Conservation (phyloP, 2,329 filamentous ascomycete species). For the Pseudogymnoascus sp. region DNA sequence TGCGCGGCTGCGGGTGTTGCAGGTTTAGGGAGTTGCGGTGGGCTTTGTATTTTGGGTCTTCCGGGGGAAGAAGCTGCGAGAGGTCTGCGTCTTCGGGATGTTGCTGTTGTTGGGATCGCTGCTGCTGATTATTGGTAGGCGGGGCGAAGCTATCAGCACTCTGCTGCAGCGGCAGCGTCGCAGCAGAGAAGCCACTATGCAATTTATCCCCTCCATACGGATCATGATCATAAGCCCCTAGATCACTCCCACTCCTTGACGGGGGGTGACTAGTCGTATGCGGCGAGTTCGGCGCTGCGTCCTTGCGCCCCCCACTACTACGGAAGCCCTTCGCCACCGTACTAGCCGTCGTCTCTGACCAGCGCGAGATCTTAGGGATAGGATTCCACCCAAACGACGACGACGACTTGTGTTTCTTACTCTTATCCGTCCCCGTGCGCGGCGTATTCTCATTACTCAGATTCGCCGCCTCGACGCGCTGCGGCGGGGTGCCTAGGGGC, state of each 20-base stretch:
- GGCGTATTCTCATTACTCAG: slow-evolving; percentile 76
- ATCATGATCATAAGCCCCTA: slow-evolving; percentile 60
- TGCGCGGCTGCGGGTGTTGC: slow-evolving; percentile 71
- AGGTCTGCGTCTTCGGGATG: slow-evolving; percentile 21
- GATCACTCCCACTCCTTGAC: slow-evolving; percentile 74
- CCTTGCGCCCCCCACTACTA: slow-evolving; percentile 48
- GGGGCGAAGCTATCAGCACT: slow-evolving; percentile 14
- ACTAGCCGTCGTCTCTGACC: slow-evolving; percentile 93
- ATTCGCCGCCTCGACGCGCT: slow-evolving; percentile 34
- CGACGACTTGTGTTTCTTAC: slow-evolving; percentile 82
- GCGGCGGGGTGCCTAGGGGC: slow-evolving; percentile 53
- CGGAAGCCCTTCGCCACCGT: slow-evolving; percentile 75
- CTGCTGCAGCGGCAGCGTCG: not conserved
- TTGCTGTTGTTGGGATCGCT: slow-evolving; percentile 14
- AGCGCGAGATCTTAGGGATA: slow-evolving; percentile 88
- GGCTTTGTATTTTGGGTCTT: slow-evolving; percentile 74
- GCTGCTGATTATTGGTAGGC: slow-evolving; percentile 21
- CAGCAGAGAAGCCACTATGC: slow-evolving; percentile 48
- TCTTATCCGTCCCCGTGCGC: slow-evolving; percentile 57
- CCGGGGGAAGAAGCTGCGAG: slow-evolving; percentile 30
- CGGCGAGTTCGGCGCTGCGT: not conserved
- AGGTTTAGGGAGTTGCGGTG: slow-evolving; percentile 75
- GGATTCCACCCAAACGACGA: slow-evolving; percentile 73
- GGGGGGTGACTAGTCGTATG: slow-evolving; percentile 28
- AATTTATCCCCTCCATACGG: slow-evolving; percentile 55